Percentiles rank a stretch among this genome's conserved stretches.
Evolutionary conservation across 495 filamentous ascomycete genomes (phyloP).

Genomic region (Aspergillus homomorphus): DNA sequence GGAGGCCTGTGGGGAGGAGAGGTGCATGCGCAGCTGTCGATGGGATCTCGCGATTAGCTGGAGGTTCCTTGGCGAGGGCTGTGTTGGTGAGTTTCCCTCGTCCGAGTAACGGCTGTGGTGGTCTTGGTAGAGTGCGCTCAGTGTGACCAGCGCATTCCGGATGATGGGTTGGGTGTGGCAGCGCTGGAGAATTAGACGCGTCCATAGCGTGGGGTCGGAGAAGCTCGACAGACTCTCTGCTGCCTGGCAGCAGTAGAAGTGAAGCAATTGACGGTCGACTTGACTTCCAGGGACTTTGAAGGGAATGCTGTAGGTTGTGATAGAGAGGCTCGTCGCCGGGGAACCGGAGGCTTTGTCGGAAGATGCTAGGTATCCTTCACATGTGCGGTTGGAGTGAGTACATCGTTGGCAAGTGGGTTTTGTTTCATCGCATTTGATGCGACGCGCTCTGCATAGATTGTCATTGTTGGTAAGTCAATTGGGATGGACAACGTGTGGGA

Average conservation of each 20-base stretch:
- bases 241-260: constrained; percentile 34
- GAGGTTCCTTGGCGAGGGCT: constrained; percentile 1
- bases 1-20: constrained; percentile 17
- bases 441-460: constrained; percentile 32
- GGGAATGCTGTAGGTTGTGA: constrained; percentile 29
- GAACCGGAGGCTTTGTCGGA: background rate
- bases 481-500: background rate
- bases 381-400: constrained; percentile 30
- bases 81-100: background rate
- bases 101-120: background rate
- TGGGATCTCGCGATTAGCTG: constrained; percentile 22
- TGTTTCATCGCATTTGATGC: constrained; percentile 45
- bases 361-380: constrained; percentile 35
- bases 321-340: background rate
- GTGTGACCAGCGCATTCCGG: constrained; percentile 40
- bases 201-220: constrained; percentile 42
- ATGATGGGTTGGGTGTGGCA: constrained; percentile 36
- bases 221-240: constrained; percentile 35
- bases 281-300: constrained; percentile 35
- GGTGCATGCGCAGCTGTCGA: constrained; percentile 20
- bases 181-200: constrained; percentile 35
- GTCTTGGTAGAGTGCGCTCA: constrained; percentile 28
- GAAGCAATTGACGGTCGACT: constrained; percentile 35
- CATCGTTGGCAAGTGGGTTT: constrained; percentile 39
- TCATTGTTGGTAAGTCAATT: background rate